phyloP scores from a whole-genome alignment of 2,329 filamentous ascomycete species.

The Lecanosticta acicola region DNA sequence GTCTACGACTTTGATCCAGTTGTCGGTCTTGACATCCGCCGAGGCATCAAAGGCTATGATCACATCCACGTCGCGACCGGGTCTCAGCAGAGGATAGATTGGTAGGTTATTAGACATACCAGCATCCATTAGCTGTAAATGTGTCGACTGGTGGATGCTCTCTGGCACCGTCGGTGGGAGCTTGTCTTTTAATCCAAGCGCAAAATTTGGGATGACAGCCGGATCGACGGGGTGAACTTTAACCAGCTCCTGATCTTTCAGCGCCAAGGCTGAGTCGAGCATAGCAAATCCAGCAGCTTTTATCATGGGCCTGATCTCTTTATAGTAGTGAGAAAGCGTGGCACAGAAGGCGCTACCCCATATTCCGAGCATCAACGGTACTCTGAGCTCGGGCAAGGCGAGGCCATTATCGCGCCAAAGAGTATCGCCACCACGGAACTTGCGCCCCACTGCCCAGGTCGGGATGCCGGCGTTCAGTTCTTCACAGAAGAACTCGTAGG shows the following conservation, averaged over 20 bases:
- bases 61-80: slow-evolving; percentile 81
- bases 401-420: slow-evolving; percentile 58
- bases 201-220: slow-evolving; percentile 83
- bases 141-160: slow-evolving; percentile 63
- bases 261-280: slow-evolving; percentile 76
- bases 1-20: slow-evolving; percentile 92
- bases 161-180: slow-evolving; percentile 73
- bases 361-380: slow-evolving; percentile 84
- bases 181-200: slow-evolving; percentile 69
- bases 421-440: slow-evolving; percentile 67
- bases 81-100: slow-evolving; percentile 86
- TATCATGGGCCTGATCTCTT: slow-evolving; percentile 79
- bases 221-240: slow-evolving; percentile 95
- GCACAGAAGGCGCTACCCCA: slow-evolving; percentile 97
- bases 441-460: slow-evolving; percentile 84
- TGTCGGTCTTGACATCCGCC: slow-evolving; percentile 86
- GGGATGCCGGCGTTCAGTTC: slow-evolving; percentile 88
- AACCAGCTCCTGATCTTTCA: slow-evolving; percentile 73
- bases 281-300: slow-evolving; percentile 65
- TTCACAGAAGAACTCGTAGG: slow-evolving; percentile 93
- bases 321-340: slow-evolving; percentile 92
- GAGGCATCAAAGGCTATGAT: slow-evolving; percentile 91
- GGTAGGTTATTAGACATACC: slow-evolving; percentile 98
- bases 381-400: slow-evolving; percentile 74
- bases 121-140: slow-evolving; percentile 75